Conservation (phyloP, 352 stramenopile genomes). For the Phytophthora brassicae region DNA sequence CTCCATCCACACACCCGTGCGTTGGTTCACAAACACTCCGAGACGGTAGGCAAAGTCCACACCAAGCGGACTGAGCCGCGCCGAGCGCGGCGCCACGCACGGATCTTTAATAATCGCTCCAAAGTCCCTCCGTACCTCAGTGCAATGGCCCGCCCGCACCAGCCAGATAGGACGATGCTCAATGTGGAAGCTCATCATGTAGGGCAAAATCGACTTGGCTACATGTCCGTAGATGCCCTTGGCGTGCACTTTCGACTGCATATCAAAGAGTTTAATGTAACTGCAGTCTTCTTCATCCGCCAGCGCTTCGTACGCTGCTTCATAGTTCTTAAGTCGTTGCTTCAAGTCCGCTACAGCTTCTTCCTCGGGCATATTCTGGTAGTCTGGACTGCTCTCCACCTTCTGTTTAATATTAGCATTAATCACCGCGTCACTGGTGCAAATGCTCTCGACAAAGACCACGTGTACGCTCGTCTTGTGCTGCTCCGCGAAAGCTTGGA, state of each 20-base stretch:
- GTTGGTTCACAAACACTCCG: too few relatives aligned
- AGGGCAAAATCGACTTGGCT: constrained; percentile 91
- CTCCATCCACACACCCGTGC: too few relatives aligned
- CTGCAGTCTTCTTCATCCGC: constrained; percentile 85
- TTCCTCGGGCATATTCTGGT: constrained; percentile 67
- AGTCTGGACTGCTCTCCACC: constrained; percentile 79
- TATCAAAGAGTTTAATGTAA: constrained; percentile 91
- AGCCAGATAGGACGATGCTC: constrained; percentile 92
- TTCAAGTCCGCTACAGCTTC: constrained; percentile 80
- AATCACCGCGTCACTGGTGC: constrained; percentile 90
- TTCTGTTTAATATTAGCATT: constrained; percentile 83
- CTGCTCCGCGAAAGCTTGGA: constrained; percentile 51
- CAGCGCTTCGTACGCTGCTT: constrained; percentile 84
- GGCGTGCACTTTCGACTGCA: constrained; percentile 86
- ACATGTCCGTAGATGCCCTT: constrained; percentile 88
- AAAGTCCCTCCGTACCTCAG: constrained; percentile 67
- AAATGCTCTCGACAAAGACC: constrained; percentile 94
- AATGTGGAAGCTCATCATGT: constrained; percentile 96
- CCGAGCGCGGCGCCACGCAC: constrained; percentile 70
- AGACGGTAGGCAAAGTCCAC: constrained; percentile 92
- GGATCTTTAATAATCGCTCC: constrained; percentile 67
- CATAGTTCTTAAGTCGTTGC: constrained; percentile 87
- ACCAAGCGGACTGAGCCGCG: constrained; percentile 89
- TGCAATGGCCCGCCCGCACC: constrained; percentile 88
- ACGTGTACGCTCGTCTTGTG: constrained; percentile 83